phyloP scores from a whole-genome alignment of 257 asterid genomes.

The Nemophila menziesii region DNA sequence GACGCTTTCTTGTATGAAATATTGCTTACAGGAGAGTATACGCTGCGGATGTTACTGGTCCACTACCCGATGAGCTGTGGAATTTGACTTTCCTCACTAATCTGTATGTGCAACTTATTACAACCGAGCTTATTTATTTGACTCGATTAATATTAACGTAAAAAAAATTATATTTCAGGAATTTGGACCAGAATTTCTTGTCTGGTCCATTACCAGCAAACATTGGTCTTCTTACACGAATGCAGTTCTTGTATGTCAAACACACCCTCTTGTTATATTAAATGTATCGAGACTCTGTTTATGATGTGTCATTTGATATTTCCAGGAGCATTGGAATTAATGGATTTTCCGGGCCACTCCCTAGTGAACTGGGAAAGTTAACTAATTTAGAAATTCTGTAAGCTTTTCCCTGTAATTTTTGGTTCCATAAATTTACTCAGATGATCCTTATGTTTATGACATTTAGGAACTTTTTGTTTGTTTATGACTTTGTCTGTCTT shows the following conservation, averaged over 20 bases:
- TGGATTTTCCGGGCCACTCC: slow-evolving; percentile 61
- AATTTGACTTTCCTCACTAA: slow-evolving; percentile 32
- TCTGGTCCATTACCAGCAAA: slow-evolving; percentile 51
- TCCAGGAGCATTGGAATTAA: slow-evolving; percentile 40
- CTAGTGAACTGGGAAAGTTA: slow-evolving; percentile 59
- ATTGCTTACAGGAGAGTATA: slow-evolving; percentile 37
- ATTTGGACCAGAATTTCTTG: slow-evolving; percentile 47
- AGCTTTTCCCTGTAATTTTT: slow-evolving; percentile 11
- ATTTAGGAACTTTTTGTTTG: too few relatives aligned
- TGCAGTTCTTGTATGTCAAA: slow-evolving; percentile 52
- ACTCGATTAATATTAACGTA: not conserved
- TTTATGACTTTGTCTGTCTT: slow-evolving; percentile 4
- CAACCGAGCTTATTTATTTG: too few relatives aligned
- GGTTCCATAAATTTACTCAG: slow-evolving; percentile 29
- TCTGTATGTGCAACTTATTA: slow-evolving; percentile 21
- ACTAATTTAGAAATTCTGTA: slow-evolving; percentile 48
- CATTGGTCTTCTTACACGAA: slow-evolving; percentile 39
- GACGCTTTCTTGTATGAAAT: not conserved
- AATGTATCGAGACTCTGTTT: too few relatives aligned
- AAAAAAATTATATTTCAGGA: slow-evolving; percentile 22
- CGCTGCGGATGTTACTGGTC: slow-evolving; percentile 26
- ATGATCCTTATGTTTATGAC: too few relatives aligned
- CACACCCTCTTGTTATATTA: too few relatives aligned
- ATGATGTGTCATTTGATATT: slow-evolving; percentile 4
- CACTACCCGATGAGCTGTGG: slow-evolving; percentile 52